Percentiles rank a stretch among this genome's conserved stretches.
Evolutionary conservation across 177 flowering plant genomes (phyloP).

Genomic region (Telopea speciosissima): DNA sequence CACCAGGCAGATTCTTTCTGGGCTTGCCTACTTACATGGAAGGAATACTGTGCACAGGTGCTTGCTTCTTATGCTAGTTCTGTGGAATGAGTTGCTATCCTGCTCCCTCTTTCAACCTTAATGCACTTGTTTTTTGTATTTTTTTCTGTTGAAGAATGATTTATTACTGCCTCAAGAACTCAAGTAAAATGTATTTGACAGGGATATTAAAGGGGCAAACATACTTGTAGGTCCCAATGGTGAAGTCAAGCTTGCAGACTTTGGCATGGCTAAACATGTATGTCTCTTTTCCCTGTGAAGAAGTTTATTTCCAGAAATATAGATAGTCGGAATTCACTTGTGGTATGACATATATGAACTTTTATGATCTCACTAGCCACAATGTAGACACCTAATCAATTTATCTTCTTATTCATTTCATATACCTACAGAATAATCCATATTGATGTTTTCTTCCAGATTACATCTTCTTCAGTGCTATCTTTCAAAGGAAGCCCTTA

Average conservation of each 20-base stretch:
- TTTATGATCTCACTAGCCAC: not conserved
- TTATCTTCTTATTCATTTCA: not conserved
- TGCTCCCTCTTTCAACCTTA: too few species aligned
- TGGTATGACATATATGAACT: too few species aligned
- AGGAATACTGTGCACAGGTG: conserved; percentile 92
- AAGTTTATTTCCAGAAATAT: not conserved
- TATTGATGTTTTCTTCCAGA: conserved; percentile 33
- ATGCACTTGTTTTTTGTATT: too few species aligned
- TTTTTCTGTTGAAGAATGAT: not conserved
- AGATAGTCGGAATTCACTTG: not conserved
- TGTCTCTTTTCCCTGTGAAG: conserved; percentile 4
- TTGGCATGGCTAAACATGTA: conserved; percentile 99
- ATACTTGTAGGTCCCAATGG: conserved; percentile 94
- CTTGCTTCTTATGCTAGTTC: not conserved
- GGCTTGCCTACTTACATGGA: conserved; percentile 88
- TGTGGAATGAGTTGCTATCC: too few species aligned
- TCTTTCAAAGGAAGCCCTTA: conserved; percentile 98
- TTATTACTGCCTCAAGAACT: not conserved
- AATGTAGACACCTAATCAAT: not conserved
- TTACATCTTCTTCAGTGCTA: conserved; percentile 61
- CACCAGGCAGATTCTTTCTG: conserved; percentile 77
- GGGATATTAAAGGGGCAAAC: conserved; percentile 99
- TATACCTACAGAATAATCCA: not conserved
- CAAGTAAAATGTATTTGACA: conserved; percentile 22
- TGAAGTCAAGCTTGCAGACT: conserved; percentile 91